Percentiles rank a stretch among this genome's conserved stretches.
phyloP scores from a whole-genome alignment of 208 protist species.

The Leishmania aethiopica region DNA sequence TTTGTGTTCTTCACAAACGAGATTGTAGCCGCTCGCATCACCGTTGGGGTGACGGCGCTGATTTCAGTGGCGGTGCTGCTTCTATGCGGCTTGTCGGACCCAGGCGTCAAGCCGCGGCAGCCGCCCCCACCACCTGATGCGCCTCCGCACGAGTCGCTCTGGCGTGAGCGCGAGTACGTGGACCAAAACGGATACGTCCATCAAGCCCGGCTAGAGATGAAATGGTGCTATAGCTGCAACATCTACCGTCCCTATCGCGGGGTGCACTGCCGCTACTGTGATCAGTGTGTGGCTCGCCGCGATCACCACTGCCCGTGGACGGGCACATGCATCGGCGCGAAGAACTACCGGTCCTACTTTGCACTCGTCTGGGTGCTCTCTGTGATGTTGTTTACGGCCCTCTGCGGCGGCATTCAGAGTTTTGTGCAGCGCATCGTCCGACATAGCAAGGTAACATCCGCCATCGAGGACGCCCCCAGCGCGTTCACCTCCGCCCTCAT shows the following conservation, averaged over 20 bases:
- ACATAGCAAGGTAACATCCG: constrained; percentile 6
- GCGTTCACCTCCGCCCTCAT: constrained; percentile 46
- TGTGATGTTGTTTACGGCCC: constrained; percentile 37
- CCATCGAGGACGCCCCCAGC: not conserved
- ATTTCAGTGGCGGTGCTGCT: constrained; percentile 39
- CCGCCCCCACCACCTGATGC: constrained; percentile 36
- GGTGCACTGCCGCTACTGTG: constrained; percentile 89
- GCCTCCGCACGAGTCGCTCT: constrained; percentile 39
- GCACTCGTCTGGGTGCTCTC: constrained; percentile 61
- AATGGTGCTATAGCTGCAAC: constrained; percentile 90
- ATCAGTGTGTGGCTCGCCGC: constrained; percentile 82
- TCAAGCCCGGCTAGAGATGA: constrained; percentile 37
- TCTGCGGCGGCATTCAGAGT: constrained; percentile 57
- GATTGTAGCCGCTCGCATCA: constrained; percentile 37
- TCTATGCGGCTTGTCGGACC: constrained; percentile 52
- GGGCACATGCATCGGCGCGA: constrained; percentile 86
- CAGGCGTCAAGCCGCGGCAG: constrained; percentile 56
- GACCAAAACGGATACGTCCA: constrained; percentile 31
- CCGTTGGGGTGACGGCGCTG: constrained; percentile 37
- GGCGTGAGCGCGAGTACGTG: constrained; percentile 37
- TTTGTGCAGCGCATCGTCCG: constrained; percentile 33
- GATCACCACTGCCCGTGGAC: constrained; percentile 95
- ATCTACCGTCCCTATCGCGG: constrained; percentile 76
- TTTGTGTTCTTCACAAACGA: constrained; percentile 58
- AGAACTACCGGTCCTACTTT: constrained; percentile 87